Evolutionary conservation across 139 green algal species (phyloP), one percentile per base, ranked within the genome.

Genomic region (Auxenochlorella protothecoides): DNA sequence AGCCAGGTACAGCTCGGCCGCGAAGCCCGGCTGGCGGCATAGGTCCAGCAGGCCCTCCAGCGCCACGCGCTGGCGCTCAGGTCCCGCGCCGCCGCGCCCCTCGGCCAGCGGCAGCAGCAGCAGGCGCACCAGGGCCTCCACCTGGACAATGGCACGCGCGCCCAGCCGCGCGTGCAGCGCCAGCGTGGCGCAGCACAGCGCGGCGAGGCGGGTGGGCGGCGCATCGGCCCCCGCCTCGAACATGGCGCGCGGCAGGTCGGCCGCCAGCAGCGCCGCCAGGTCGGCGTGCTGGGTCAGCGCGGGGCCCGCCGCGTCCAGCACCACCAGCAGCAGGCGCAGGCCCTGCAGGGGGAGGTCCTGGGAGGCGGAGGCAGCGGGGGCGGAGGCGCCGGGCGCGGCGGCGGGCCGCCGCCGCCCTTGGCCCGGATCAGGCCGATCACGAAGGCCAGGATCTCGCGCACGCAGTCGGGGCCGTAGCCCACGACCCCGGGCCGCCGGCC

Each of bases 21-120:
- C 75, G 76, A 98, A 98, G 53, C 76, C 76, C 8, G 90, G 86
- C 72, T 95, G 89, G 12, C 83, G 75, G 27, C 84, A 90, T 11
- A 98, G 87, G 78, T 98, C 94, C 27, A 98, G 82, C 13, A 98
- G 65, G 3, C 82, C 86, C 81, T 98, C 94, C 65, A 98, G 74
- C 14, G 94, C 94, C 11, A 86, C 89, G 71, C 96, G 89, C 82
- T 96, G 89, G 53, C 80, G 72, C 56, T 87, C 81, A 5, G 78
- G 85, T 12, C 64, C 60, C 2, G 55, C 62, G 2, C 51, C 51
- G 5, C 71, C 71, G 12, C 44, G 76, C 74, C 90, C 92, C 68
- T 96, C 91, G 4, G 91, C 92, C 60, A 97, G 72, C 5, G 83
- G 83, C 63, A 97, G 75, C 68, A 98, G 78, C 74, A 96, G 83